phyloP scores from a whole-genome alignment of 2,329 filamentous ascomycete genomes.

The Fusarium dimerum region DNA sequence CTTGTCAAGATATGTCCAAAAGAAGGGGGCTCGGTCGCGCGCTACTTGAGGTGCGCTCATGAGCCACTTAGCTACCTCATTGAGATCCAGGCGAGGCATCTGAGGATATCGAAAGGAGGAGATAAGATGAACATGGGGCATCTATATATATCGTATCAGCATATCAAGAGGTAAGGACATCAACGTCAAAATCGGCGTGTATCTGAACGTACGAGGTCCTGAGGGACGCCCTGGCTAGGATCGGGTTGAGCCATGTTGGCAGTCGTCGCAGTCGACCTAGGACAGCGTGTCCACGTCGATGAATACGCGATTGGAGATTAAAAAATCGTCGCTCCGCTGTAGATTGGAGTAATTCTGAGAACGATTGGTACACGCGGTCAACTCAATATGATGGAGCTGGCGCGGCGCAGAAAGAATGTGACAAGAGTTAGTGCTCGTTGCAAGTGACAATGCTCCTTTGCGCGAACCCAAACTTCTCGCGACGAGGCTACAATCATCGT shows the following conservation, averaged over 20 bases:
- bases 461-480: constrained; percentile 41
- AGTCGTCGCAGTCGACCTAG: constrained; percentile 22
- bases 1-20: constrained; percentile 87
- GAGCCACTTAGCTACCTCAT: constrained; percentile 81
- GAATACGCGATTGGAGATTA: constrained; percentile 18
- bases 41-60: constrained; percentile 82
- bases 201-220: constrained; percentile 40
- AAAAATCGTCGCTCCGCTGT: constrained; percentile 1
- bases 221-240: constrained; percentile 44
- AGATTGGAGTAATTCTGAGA: neutral
- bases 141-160: constrained; percentile 50
- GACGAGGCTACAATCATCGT: constrained; percentile 32
- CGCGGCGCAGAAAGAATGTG: constrained; percentile 25
- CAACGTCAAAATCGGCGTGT: constrained; percentile 1
- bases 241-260: constrained; percentile 43
- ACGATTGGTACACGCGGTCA: constrained; percentile 5
- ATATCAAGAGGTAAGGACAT: constrained; percentile 2
- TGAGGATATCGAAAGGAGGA: constrained; percentile 80
- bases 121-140: constrained; percentile 87
- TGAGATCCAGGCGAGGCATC: constrained; percentile 68
- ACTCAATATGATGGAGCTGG: constrained; percentile 15
- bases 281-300: constrained; percentile 13
- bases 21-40: constrained; percentile 81
- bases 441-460: constrained; percentile 21
- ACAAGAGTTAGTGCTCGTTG: constrained; percentile 19